A percentile compares a stretch with the other conserved stretches of the same genome.
Evolutionary conservation across 805 yeast species (phyloP).

Genomic region (Candida succiphila): DNA sequence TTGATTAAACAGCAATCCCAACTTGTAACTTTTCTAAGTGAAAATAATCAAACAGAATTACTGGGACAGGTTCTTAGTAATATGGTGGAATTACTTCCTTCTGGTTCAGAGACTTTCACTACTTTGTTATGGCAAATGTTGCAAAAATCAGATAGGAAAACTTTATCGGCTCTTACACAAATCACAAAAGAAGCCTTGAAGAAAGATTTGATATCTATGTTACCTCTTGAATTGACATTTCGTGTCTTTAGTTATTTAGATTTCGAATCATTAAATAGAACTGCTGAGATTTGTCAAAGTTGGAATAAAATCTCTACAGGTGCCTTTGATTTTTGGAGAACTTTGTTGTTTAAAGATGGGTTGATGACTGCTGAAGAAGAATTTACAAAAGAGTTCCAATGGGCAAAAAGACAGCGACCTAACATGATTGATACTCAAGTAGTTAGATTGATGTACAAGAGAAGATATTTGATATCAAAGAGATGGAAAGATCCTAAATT

Average conservation of each 20-base stretch:
- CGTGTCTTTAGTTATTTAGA: conserved; percentile 60
- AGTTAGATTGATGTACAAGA: conserved; percentile 38
- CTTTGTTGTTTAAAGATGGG: conserved; percentile 51
- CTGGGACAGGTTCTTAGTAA: conserved; percentile 27
- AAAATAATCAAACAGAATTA: conserved; percentile 22
- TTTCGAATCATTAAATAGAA: conserved; percentile 45
- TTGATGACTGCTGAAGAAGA: conserved; percentile 36
- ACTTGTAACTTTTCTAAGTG: neutral
- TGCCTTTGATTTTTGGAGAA: conserved; percentile 61
- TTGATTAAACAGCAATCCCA: conserved; percentile 2
- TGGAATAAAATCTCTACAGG: conserved; percentile 65
- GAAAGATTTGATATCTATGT: conserved; percentile 58
- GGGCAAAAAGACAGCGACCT: conserved; percentile 6
- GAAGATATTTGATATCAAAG: conserved; percentile 42
- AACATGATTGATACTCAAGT: conserved; percentile 6
- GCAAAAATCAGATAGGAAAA: conserved; percentile 45
- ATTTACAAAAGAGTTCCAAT: conserved; percentile 24
- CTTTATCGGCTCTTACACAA: conserved; percentile 50
- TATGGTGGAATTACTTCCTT: conserved; percentile 28
- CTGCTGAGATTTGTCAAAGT: conserved; percentile 51
- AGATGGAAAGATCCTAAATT: conserved; percentile 78
- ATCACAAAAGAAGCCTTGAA: conserved; percentile 45
- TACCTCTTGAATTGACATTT: conserved; percentile 70
- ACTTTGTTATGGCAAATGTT: conserved; percentile 37
- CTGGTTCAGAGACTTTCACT: conserved; percentile 39